Evolutionary conservation across 805 yeast species (phyloP).

Genomic region (Ogataea allantospora): DNA sequence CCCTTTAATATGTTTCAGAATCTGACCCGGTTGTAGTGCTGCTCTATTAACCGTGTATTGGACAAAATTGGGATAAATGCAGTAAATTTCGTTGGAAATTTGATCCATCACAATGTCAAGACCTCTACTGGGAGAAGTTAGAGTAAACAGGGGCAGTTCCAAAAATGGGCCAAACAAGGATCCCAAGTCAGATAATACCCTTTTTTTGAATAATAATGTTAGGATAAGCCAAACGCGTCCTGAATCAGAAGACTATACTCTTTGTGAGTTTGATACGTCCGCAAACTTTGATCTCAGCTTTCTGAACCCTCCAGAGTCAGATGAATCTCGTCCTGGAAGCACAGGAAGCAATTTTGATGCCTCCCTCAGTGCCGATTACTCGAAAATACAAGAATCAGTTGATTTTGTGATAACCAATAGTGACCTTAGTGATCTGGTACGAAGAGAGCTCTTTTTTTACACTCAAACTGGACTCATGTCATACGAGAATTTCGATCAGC

Average conservation of each 20-base stretch:
- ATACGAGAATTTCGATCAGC: constrained; percentile 18
- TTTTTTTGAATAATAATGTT: constrained; percentile 5
- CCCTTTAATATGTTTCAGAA: constrained; percentile 15
- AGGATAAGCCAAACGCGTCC: constrained; percentile 7
- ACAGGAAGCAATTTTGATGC: constrained; percentile 6
- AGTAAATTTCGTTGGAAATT: neutral
- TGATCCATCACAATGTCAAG: constrained; percentile 3
- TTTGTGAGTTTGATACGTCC: constrained; percentile 4
- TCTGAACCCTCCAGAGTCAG: neutral
- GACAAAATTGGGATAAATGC: neutral
- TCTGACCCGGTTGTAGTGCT: neutral
- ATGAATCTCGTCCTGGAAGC: constrained; percentile 7
- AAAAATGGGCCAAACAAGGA: constrained; percentile 8
- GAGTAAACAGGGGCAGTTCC: neutral
- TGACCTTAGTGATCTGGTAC: constrained; percentile 13
- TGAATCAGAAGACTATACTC: constrained; percentile 3
- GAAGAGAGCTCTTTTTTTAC: constrained; percentile 17
- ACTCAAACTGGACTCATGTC: constrained; percentile 20
- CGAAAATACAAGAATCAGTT: constrained; percentile 4
- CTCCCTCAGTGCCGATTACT: constrained; percentile 8
- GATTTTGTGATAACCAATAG: constrained; percentile 4
- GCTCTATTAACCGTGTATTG: constrained; percentile 3
- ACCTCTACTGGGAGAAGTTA: constrained; percentile 2
- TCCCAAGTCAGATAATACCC: constrained; percentile 4
- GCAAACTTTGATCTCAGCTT: constrained; percentile 4